Evolutionary conservation across 1,139 yeast species (phyloP).

Genomic region (Suhomyces anneliseae): DNA sequence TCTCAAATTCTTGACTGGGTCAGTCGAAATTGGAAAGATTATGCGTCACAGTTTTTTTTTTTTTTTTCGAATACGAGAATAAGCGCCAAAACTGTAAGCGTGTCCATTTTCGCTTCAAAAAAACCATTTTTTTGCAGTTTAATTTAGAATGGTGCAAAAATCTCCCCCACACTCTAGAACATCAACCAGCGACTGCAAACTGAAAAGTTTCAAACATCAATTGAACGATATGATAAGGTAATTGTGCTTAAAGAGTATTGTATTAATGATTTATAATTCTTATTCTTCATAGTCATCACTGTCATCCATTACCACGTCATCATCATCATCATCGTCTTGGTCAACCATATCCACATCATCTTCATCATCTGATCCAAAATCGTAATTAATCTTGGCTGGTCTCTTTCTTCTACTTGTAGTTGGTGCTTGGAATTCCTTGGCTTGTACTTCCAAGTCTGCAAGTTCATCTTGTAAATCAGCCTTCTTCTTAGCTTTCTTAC

Average conservation of each 20-base stretch:
- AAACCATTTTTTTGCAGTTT: no score
- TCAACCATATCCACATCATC: slow-evolving; percentile 5
- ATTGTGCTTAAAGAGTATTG: not conserved
- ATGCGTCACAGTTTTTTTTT: no score
- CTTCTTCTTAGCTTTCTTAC: slow-evolving; percentile 11
- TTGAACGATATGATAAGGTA: not conserved
- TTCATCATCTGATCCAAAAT: not conserved
- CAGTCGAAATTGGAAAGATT: no score
- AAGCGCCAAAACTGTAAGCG: no score
- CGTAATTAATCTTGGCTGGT: slow-evolving; percentile 5
- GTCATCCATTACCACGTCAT: slow-evolving; percentile 6
- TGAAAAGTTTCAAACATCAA: not conserved
- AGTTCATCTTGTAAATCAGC: slow-evolving; percentile 20
- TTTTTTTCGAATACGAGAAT: no score
- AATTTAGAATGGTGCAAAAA: no score
- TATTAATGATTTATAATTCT: no score
- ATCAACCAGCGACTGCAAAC: not conserved
- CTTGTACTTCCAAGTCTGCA: slow-evolving; percentile 21
- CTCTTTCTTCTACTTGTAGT: slow-evolving; percentile 5
- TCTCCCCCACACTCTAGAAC: no score
- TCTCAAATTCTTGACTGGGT: no score
- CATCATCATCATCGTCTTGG: slow-evolving; percentile 4
- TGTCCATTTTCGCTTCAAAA: no score
- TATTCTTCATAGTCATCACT: slow-evolving; percentile 3
- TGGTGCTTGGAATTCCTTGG: slow-evolving; percentile 10